phyloP scores from a whole-genome alignment of 2,329 filamentous ascomycete species.

The Arthroderma sp. region DNA sequence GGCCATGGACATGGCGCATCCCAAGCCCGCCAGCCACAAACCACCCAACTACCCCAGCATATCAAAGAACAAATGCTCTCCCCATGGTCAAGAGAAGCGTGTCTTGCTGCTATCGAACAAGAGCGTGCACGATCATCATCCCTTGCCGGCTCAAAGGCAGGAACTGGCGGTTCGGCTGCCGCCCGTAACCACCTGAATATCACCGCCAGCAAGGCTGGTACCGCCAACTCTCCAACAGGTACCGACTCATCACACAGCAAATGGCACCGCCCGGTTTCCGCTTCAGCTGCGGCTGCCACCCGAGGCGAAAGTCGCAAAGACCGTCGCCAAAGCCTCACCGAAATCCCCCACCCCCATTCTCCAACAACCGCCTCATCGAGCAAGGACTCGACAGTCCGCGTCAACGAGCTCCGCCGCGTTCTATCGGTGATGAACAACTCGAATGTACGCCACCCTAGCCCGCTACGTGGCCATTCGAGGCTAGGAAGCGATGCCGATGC shows the following conservation, averaged over 20 bases:
- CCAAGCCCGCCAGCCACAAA: slow-evolving; percentile 19
- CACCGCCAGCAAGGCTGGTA: slow-evolving; percentile 19
- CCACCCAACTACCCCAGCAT: slow-evolving; percentile 45
- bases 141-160: slow-evolving; percentile 60
- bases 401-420: slow-evolving; percentile 39
- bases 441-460: slow-evolving; percentile 30
- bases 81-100: slow-evolving; percentile 67
- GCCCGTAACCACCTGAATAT: slow-evolving; percentile 19
- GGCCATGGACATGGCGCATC: slow-evolving; percentile 48
- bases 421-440: slow-evolving; percentile 30
- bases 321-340: slow-evolving; percentile 29
- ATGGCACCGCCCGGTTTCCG: slow-evolving; percentile 15
- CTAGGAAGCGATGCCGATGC: slow-evolving; percentile 22
- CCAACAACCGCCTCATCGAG: slow-evolving; percentile 27
- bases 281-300: slow-evolving; percentile 7
- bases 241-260: slow-evolving; percentile 11
- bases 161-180: slow-evolving; percentile 33
- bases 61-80: slow-evolving; percentile 65
- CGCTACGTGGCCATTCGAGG: slow-evolving; percentile 30
- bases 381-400: slow-evolving; percentile 35
- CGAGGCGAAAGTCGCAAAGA: slow-evolving; percentile 19
- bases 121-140: slow-evolving; percentile 60
- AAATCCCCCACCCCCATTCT: slow-evolving; percentile 24
- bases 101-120: slow-evolving; percentile 54
- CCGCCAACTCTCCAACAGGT: slow-evolving; percentile 23